These are phyloP conservation scores for Lasiosphaeria ovina DNA, from an alignment of 495 filamentous ascomycete species.

Conservation along the genomic window DNA sequence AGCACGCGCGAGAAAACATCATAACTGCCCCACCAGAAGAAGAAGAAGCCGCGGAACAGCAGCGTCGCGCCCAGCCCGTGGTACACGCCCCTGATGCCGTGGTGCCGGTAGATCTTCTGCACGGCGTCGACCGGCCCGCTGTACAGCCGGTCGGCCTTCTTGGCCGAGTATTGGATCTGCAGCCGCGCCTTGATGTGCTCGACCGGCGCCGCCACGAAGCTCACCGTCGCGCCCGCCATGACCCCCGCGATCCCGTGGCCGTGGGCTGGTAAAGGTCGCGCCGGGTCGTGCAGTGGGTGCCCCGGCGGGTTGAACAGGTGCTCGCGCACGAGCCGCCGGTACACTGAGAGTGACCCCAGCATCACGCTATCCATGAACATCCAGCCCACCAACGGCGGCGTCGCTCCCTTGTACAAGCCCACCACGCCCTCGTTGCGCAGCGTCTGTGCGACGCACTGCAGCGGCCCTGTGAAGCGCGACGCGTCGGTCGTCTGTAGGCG, in stretches of 20 bases:
- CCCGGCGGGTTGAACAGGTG: conserved; percentile 68
- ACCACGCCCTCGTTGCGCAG: conserved; percentile 73
- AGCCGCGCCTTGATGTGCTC: conserved; percentile 94
- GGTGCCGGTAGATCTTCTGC: conserved; percentile 60
- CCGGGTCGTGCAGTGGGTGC: conserved; percentile 26
- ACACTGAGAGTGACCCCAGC: conserved; percentile 88
- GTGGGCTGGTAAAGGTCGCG: conserved; percentile 60
- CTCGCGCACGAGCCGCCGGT: conserved; percentile 75
- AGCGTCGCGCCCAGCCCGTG: conserved; percentile 82
- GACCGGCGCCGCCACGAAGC: conserved; percentile 87
- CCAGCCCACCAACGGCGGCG: conserved; percentile 90
- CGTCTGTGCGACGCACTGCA: conserved; percentile 83
- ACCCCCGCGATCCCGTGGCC: conserved; percentile 87
- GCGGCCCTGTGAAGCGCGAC: conserved; percentile 75
- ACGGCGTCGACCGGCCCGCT: conserved; percentile 82
- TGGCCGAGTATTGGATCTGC: conserved; percentile 83
- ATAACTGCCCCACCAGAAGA: conserved; percentile 96
- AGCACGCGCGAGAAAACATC: conserved; percentile 73
- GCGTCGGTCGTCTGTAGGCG: conserved; percentile 84
- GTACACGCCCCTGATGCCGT: conserved; percentile 78
- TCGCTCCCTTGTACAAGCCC: conserved; percentile 88
- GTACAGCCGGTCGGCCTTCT: conserved; percentile 74
- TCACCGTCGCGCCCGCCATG: conserved; percentile 84
- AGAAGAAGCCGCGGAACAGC: conserved; percentile 89
- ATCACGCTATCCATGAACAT: conserved; percentile 98